Percentiles rank a stretch among this genome's conserved stretches.
Evolutionary conservation across 179 eudicot genomes (phyloP).

Genomic region (Silene noctiflora): DNA sequence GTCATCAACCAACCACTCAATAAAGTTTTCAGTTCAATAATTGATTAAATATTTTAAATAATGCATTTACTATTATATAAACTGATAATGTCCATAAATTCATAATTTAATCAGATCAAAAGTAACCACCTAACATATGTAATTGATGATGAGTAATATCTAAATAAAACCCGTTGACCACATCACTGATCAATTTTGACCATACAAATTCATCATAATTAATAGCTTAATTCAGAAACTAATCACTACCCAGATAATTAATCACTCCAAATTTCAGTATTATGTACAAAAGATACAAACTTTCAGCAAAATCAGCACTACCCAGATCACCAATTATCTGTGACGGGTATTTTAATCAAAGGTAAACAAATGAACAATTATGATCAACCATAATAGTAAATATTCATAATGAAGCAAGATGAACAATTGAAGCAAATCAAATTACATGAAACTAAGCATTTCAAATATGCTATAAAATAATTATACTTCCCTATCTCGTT

Average conservation of each 20-base stretch:
- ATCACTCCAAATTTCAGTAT: not conserved
- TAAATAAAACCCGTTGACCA: not conserved
- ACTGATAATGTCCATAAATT: not conserved
- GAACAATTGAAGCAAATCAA: not conserved
- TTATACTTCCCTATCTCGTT: not conserved
- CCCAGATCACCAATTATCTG: not conserved
- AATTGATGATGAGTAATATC: not conserved
- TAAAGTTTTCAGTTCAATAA: not conserved
- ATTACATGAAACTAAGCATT: not conserved
- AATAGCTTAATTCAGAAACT: not conserved
- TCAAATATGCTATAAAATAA: not conserved
- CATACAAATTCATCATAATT: not conserved
- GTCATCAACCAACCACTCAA: not conserved
- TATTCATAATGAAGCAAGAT: not conserved
- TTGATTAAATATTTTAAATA: not conserved
- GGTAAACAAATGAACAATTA: too few relatives aligned
- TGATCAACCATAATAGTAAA: too few relatives aligned
- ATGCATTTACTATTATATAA: not conserved
- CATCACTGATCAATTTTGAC: conserved; percentile 5
- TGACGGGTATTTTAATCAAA: too few relatives aligned
- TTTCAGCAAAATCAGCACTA: conserved; percentile 2
- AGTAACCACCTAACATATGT: not conserved
- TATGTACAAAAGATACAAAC: not conserved
- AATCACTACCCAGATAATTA: conserved; percentile 4
- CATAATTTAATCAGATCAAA: not conserved